phyloP scores from a whole-genome alignment of 345 rosid species.

The Hibiscus trionum region DNA sequence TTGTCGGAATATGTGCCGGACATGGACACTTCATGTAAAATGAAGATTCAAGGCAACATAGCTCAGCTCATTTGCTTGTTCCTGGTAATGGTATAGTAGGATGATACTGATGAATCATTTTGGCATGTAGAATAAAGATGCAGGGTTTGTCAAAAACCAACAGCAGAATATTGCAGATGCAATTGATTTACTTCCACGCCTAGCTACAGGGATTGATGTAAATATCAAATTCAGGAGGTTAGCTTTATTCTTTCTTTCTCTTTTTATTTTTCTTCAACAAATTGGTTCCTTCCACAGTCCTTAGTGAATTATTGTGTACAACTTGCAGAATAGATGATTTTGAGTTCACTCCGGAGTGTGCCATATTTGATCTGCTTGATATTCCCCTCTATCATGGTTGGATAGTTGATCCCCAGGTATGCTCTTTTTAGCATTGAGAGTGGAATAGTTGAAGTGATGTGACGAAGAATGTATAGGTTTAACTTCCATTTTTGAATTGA shows the following conservation, averaged over 20 bases:
- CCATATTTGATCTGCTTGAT: constrained; percentile 94
- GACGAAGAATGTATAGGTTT: background rate
- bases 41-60: background rate
- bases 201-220: constrained; percentile 95
- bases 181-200: constrained; percentile 81
- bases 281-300: background rate
- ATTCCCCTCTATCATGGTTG: constrained; percentile 96
- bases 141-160: constrained; percentile 80
- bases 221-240: constrained; percentile 92
- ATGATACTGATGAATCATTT: constrained; percentile 5
- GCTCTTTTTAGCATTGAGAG: constrained; percentile 5
- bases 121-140: constrained; percentile 66
- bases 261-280: background rate
- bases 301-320: constrained; percentile 11
- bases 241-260: background rate
- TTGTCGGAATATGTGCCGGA: background rate
- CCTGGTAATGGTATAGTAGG: background rate
- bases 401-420: constrained; percentile 97
- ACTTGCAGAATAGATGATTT: constrained; percentile 91
- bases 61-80: background rate
- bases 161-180: constrained; percentile 96
- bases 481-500: background rate
- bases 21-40: background rate
- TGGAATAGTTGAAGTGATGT: background rate
- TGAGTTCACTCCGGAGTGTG: constrained; percentile 93